Conservation (phyloP, 192 early-diverging fungal genomes). For the Linnemannia elongata region DNA sequence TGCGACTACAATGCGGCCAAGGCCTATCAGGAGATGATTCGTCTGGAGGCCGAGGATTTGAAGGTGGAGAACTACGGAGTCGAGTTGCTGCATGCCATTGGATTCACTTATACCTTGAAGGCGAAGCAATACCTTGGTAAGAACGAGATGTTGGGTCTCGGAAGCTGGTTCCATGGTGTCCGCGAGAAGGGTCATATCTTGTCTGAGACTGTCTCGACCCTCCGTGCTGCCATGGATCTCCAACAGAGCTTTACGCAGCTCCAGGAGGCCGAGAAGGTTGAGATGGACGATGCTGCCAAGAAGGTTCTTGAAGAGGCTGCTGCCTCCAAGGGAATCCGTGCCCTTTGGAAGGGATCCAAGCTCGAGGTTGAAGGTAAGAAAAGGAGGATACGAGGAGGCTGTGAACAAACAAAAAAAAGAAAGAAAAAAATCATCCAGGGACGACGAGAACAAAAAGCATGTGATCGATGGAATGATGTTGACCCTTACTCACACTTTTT, state of each 20-base stretch:
- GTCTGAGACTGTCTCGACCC: conserved; percentile 90
- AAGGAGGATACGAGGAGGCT: no score
- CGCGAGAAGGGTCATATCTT: conserved; percentile 95
- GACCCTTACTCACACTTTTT: neutral
- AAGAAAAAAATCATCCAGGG: neutral
- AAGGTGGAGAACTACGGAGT: conserved; percentile 93
- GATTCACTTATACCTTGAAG: conserved; percentile 91
- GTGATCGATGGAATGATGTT: conserved; percentile 4
- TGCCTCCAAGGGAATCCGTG: conserved; percentile 84
- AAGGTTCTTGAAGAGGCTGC: conserved; percentile 76
- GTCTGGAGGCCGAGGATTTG: conserved; percentile 88
- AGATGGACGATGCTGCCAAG: conserved; percentile 75
- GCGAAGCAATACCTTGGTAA: conserved; percentile 85
- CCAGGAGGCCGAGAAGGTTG: conserved; percentile 90
- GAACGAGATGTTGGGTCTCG: conserved; percentile 79
- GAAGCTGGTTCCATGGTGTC: conserved; percentile 77
- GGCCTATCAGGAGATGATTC: conserved; percentile 77
- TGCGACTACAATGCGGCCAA: conserved; percentile 67
- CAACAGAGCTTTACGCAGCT: conserved; percentile 92
- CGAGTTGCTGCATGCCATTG: conserved; percentile 94
- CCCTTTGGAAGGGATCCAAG: conserved; percentile 94
- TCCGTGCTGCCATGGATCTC: conserved; percentile 93
- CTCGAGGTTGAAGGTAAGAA: conserved; percentile 87
- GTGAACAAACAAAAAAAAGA: neutral
- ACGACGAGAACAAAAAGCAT: neutral